A percentile compares a stretch with the other conserved stretches of the same genome.
These are phyloP conservation scores for Claviceps pazoutovae DNA, from an alignment of 2,329 filamentous ascomycete genomes.

Conservation along the genomic window DNA sequence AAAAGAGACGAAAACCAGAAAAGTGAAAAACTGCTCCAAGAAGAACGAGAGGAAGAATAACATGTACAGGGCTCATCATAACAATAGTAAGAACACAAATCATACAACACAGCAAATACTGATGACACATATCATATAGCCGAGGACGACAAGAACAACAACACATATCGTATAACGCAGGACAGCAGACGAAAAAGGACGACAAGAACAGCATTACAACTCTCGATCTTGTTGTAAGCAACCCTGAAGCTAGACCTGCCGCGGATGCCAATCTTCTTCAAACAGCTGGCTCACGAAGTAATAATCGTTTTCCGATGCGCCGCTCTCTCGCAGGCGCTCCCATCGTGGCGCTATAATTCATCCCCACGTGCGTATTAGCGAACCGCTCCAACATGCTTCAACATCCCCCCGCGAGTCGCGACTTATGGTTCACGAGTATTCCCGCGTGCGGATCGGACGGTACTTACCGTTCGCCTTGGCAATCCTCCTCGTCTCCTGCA, in stretches of 20 bases:
- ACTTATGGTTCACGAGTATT: neutral
- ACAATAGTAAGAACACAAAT: too few species aligned
- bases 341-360: constrained; percentile 23
- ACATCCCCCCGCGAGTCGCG: too few species aligned
- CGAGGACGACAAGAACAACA: too few species aligned
- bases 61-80: too few species aligned
- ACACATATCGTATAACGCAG: too few species aligned
- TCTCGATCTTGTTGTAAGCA: neutral
- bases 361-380: constrained; percentile 14
- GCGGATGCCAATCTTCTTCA: constrained; percentile 37
- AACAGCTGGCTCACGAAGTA: constrained; percentile 48
- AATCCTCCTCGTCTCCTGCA: constrained; percentile 31
- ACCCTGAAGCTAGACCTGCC: neutral
- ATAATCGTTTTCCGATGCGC: constrained; percentile 40
- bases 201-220: neutral
- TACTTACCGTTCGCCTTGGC: constrained; percentile 34
- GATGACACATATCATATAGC: too few species aligned
- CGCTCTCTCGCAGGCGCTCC: constrained; percentile 28
- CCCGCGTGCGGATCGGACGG: constrained; percentile 8
- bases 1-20: too few species aligned
- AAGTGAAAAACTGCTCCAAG: too few species aligned
- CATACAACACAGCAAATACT: too few species aligned
- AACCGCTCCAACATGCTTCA: constrained; percentile 7
- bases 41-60: too few species aligned
- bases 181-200: neutral